phyloP scores from a whole-genome alignment of 2,329 filamentous ascomycete species.

The Tolypocladium guangdongense region DNA sequence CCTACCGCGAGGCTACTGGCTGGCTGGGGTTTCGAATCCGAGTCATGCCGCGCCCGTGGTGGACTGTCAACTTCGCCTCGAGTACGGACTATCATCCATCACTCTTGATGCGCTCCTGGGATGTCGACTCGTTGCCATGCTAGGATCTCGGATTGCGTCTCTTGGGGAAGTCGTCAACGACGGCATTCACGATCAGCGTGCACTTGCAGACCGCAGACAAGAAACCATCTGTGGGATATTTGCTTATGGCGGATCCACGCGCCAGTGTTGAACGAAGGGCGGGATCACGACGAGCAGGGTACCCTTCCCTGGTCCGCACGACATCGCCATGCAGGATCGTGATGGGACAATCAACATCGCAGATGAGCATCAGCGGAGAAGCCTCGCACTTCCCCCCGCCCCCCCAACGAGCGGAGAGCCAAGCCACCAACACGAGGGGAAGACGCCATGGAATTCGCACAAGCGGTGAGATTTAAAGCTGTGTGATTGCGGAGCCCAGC shows the following conservation, averaged over 20 bases:
- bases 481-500: background rate
- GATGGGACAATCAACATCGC: background rate
- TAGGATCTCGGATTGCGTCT: background rate
- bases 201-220: background rate
- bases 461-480: slow-evolving; percentile 2
- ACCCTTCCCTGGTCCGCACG: background rate
- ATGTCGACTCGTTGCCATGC: background rate
- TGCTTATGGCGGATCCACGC: background rate
- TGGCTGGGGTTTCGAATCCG: background rate
- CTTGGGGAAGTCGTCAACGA: background rate
- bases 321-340: background rate
- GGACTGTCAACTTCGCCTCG: background rate
- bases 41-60: background rate
- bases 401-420: background rate
- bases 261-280: background rate
- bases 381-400: background rate
- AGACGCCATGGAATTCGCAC: background rate
- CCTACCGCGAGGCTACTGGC: background rate
- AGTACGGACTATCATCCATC: background rate
- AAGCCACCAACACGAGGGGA: background rate
- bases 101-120: background rate
- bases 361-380: background rate
- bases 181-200: background rate
- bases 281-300: background rate
- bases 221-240: background rate